A percentile compares a stretch with the other conserved stretches of the same genome.
Evolutionary conservation across 805 yeast species (phyloP).

Genomic region (Ogataea paradorogensis): DNA sequence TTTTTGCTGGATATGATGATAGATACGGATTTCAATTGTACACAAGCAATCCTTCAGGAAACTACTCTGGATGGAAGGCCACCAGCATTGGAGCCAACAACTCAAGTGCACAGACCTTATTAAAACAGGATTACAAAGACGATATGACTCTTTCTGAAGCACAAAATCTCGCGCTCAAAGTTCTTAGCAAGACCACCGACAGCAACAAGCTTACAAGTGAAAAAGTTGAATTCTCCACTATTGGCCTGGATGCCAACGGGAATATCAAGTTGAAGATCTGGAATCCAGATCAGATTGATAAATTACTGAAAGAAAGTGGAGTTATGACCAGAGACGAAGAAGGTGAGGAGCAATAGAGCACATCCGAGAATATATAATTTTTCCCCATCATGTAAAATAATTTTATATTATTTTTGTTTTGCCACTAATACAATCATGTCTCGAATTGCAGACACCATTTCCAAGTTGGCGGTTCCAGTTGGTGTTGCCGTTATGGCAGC

Average conservation of each 20-base stretch:
- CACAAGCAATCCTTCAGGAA: constrained; percentile 96
- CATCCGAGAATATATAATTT: neutral
- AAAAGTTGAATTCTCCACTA: constrained; percentile 90
- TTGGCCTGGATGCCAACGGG: constrained; percentile 47
- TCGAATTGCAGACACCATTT: constrained; percentile 38
- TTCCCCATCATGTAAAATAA: constrained; percentile 3
- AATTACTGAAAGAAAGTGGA: constrained; percentile 67
- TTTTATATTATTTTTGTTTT: constrained; percentile 1
- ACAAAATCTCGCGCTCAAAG: constrained; percentile 82
- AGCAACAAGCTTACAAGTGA: constrained; percentile 80
- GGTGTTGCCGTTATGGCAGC: constrained; percentile 69
- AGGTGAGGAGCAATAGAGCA: constrained; percentile 32
- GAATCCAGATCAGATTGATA: constrained; percentile 75
- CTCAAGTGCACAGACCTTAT: constrained; percentile 90
- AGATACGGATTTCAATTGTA: constrained; percentile 86
- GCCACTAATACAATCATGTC: constrained; percentile 33
- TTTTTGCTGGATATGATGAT: constrained; percentile 94
- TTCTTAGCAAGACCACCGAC: constrained; percentile 92
- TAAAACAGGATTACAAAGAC: constrained; percentile 92
- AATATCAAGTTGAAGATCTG: constrained; percentile 68
- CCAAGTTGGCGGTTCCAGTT: constrained; percentile 63
- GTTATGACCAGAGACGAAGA: constrained; percentile 51
- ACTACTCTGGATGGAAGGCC: constrained; percentile 98
- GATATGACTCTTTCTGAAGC: constrained; percentile 74
- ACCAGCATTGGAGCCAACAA: constrained; percentile 96